Conservation (phyloP, 768 basidiomycete genomes). For the Lactarius quietus region DNA sequence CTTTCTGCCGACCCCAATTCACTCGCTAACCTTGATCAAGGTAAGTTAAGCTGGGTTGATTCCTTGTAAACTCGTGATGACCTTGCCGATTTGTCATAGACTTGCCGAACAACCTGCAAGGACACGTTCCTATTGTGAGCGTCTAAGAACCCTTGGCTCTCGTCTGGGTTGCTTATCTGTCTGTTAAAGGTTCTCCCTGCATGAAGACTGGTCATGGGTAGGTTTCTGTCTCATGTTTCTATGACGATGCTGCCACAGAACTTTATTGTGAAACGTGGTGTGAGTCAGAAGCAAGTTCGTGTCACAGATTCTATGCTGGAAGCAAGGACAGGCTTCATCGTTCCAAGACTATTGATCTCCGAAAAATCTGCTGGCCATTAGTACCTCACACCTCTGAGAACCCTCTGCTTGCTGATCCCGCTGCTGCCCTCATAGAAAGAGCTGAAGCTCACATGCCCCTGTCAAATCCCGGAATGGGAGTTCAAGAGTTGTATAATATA, state of each 20-base stretch:
- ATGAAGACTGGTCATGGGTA: slow-evolving; percentile 97
- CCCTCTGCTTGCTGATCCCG: neutral
- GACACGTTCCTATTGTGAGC: slow-evolving; percentile 88
- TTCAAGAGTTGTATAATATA: too few species aligned
- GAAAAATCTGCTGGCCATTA: slow-evolving; percentile 93
- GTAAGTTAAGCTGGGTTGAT: slow-evolving; percentile 37
- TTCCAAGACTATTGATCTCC: slow-evolving; percentile 90
- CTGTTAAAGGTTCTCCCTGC: slow-evolving; percentile 65
- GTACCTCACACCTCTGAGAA: slow-evolving; percentile 29
- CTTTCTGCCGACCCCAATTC: slow-evolving; percentile 94
- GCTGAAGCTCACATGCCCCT: slow-evolving; percentile 88
- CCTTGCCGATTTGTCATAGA: slow-evolving; percentile 45
- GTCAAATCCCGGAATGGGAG: slow-evolving; percentile 98
- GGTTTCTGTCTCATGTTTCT: slow-evolving; percentile 29
- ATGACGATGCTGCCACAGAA: neutral
- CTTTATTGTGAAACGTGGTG: slow-evolving; percentile 97
- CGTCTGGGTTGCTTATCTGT: slow-evolving; percentile 13
- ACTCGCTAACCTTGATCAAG: slow-evolving; percentile 92
- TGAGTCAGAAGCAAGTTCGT: slow-evolving; percentile 36
- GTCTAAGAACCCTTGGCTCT: neutral
- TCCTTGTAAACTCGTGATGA: neutral
- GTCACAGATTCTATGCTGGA: slow-evolving; percentile 33
- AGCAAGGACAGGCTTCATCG: slow-evolving; percentile 78
- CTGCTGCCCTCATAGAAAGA: slow-evolving; percentile 68
- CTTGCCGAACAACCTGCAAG: slow-evolving; percentile 94